phyloP scores from a whole-genome alignment of 2,329 filamentous ascomycete genomes.

The Arthrobotrys sinensis region DNA sequence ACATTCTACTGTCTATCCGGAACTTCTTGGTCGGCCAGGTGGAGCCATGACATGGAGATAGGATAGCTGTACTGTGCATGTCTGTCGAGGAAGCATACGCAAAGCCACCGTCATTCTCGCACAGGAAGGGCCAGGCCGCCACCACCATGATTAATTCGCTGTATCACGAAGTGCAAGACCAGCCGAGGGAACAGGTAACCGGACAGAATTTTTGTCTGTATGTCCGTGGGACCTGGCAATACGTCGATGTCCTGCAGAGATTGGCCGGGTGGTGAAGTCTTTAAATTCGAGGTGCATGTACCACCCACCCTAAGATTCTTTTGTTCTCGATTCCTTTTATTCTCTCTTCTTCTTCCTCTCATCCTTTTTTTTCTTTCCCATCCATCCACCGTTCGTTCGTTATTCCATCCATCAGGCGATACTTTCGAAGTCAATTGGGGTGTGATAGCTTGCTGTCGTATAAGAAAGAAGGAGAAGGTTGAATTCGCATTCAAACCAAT shows the following conservation, averaged over 20 bases:
- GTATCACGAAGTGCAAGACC: slow-evolving; percentile 50
- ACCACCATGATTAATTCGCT: slow-evolving; percentile 11
- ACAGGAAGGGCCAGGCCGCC: slow-evolving; percentile 40
- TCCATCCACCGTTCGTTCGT: slow-evolving; percentile 29
- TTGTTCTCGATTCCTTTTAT: background rate
- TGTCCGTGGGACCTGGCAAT: slow-evolving; percentile 28
- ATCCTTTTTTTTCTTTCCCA: slow-evolving; percentile 1
- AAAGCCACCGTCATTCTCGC: slow-evolving; percentile 59
- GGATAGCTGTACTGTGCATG: slow-evolving; percentile 27
- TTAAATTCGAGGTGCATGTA: slow-evolving; percentile 42
- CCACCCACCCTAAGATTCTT: slow-evolving; percentile 26
- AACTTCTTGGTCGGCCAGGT: slow-evolving; percentile 29
- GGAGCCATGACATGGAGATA: slow-evolving; percentile 16
- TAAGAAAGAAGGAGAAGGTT: background rate
- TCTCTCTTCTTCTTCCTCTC: background rate
- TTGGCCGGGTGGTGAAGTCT: slow-evolving; percentile 37
- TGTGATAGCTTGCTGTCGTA: background rate
- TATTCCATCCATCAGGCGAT: slow-evolving; percentile 29
- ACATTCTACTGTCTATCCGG: slow-evolving; percentile 23
- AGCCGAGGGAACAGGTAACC: slow-evolving; percentile 33
- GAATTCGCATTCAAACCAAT: background rate
- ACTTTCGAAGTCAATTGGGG: slow-evolving; percentile 16
- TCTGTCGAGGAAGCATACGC: slow-evolving; percentile 39
- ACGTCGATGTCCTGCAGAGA: slow-evolving; percentile 35
- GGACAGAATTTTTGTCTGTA: slow-evolving; percentile 19